Evolutionary conservation across 2,329 filamentous ascomycete genomes (phyloP).

Genomic region (Akanthomyces lecanii): DNA sequence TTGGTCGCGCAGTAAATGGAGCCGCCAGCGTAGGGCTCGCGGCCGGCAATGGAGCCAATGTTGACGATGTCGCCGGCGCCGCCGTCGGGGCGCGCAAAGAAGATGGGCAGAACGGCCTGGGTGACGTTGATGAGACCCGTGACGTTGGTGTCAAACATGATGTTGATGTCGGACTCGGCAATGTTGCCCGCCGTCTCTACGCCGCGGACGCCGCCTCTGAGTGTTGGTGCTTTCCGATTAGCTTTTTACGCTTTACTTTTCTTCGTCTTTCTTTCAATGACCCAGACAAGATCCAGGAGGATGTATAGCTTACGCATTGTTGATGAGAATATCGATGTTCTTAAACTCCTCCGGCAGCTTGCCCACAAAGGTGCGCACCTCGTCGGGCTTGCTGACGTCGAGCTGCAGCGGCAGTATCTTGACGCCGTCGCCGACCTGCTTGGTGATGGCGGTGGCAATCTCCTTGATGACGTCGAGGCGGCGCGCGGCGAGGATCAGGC

Average conservation of each 20-base stretch:
- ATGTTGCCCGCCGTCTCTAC: conserved; percentile 84
- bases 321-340: conserved; percentile 84
- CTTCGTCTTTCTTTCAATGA: too few species aligned
- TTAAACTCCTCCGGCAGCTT: conserved; percentile 76
- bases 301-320: conserved; percentile 72
- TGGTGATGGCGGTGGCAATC: conserved; percentile 70
- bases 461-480: conserved; percentile 73
- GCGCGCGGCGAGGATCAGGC: conserved; percentile 84
- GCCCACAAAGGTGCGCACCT: conserved; percentile 68
- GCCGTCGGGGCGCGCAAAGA: conserved; percentile 69
- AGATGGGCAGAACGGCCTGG: conserved; percentile 79
- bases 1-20: conserved; percentile 93
- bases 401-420: conserved; percentile 78
- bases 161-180: conserved; percentile 70
- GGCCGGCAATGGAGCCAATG: conserved; percentile 83
- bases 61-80: conserved; percentile 94
- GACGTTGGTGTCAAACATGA: conserved; percentile 93
- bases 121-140: conserved; percentile 96
- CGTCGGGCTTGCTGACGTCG: conserved; percentile 76
- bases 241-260: neutral
- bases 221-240: conserved; percentile 6
- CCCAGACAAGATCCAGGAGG: too few species aligned
- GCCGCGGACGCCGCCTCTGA: conserved; percentile 81
- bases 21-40: conserved; percentile 79
- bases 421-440: conserved; percentile 73